Evolutionary conservation across 1,284 basidiomycete species (phyloP).

Genomic region (Vanrija sp.): DNA sequence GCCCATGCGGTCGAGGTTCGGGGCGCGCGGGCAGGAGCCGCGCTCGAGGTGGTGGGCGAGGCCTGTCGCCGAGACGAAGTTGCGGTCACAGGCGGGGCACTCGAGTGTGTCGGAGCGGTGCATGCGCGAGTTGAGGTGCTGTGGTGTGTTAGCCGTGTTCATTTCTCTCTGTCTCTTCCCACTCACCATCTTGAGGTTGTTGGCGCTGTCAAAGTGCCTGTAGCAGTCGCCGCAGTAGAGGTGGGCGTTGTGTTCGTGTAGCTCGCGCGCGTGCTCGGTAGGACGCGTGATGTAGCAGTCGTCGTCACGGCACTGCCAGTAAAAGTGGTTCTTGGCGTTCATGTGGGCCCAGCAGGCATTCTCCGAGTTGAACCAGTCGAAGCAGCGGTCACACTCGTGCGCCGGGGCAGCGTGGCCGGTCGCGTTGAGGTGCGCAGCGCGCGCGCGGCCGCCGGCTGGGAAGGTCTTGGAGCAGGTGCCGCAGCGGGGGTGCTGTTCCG

Average conservation of each 20-base stretch:
- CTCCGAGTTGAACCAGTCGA: not conserved
- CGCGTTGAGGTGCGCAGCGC: constrained; percentile 1
- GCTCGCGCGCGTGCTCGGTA: not conserved
- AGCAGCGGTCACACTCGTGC: constrained; percentile 1
- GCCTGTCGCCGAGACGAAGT: constrained; percentile 2
- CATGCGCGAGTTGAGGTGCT: constrained; percentile 5
- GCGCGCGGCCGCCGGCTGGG: constrained; percentile 3
- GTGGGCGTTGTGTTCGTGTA: not conserved
- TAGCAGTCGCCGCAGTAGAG: constrained; percentile 3
- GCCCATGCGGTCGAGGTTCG: not conserved
- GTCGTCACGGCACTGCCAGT: not conserved
- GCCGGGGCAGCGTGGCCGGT: constrained; percentile 1
- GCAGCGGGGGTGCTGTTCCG: too few relatives aligned
- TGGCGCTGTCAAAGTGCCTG: not conserved
- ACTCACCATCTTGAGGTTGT: constrained; percentile 3
- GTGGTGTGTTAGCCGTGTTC: not conserved
- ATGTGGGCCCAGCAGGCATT: not conserved
- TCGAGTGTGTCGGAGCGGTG: not conserved
- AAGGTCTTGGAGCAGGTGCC: not conserved
- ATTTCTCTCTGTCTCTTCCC: too few relatives aligned
- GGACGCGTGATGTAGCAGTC: not conserved
- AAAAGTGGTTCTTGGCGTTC: not conserved
- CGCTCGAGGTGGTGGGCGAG: constrained; percentile 10
- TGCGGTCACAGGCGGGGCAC: constrained; percentile 1
- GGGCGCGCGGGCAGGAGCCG: not conserved